Base-by-base conservation (phyloP, 176 grass and related monocot species). In the Lolium rigidum region DNA sequence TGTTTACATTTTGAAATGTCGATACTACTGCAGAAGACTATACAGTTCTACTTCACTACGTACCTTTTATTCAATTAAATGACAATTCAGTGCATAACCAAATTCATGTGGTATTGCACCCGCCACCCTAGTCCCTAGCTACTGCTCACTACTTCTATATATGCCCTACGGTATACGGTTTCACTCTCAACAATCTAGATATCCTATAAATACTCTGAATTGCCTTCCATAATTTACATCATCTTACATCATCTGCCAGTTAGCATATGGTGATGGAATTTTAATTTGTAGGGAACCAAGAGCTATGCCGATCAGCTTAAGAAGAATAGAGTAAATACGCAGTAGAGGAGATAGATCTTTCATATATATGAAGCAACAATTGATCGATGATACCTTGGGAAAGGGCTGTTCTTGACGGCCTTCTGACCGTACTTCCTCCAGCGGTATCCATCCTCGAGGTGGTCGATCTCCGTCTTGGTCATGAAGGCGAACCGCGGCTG, bases 371-470 rank as follows among this genome's bases (percentile, higher is more conserved):
- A 71, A 71, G 38, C 68, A 74, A 26, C 46, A 50, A 72, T 13
- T 21, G 70, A 26, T 25, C 70, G 12, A 74, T 74, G 21, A 50
- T 75, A 93, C 94, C 94, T 92, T 1, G 94, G 92, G 56, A 82
- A 97, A 24, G 92, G 92, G 57, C 94, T 97, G 74, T 97, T 97
- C 82, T 94, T 97, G 65, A 97, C 94, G 59, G 92, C 90, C 63
- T 97, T 97, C 83, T 97, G 94, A 0, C 94, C 94, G 46, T 97
- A 97, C 79, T 97, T 97, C 13, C 94, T 78, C 94, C 94, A 97
- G 18, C 94, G 86, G 71, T 97, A 97, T 0, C 94, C 94, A 64
- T 97, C 92, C 80, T 97, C 92, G 0, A 97, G 80, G 70, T 94
- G 70, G 52, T 94, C 92, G 7, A 92, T 52, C 70, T 97, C 94